phyloP scores from a whole-genome alignment of 2,329 filamentous ascomycete species.

The Penicillium vulpinum region DNA sequence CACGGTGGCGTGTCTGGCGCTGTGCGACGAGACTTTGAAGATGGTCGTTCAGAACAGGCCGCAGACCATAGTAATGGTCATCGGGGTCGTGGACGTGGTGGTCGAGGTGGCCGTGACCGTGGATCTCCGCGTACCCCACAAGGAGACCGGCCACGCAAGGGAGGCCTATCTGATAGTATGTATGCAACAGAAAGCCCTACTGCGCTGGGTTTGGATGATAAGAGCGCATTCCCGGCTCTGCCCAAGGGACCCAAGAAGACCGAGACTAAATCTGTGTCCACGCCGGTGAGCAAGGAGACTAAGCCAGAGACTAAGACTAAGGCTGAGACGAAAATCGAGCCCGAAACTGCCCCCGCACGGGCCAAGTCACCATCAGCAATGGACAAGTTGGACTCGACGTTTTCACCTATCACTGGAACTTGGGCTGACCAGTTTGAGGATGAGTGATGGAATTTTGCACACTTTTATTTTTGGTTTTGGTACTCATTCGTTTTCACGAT shows the following conservation, averaged over 20 bases:
- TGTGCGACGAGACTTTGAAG: constrained; percentile 32
- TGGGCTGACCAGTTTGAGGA: constrained; percentile 39
- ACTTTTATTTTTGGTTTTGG: background rate
- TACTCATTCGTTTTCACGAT: background rate
- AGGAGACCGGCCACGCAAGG: constrained; percentile 23
- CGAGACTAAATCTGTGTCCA: constrained; percentile 7
- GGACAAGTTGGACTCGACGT: constrained; percentile 28
- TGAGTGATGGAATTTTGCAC: background rate
- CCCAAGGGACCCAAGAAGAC: constrained; percentile 29
- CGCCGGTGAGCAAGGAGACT: no score
- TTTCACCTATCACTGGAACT: constrained; percentile 33
- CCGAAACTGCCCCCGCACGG: background rate
- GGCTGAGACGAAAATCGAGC: background rate
- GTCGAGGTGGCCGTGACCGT: constrained; percentile 29
- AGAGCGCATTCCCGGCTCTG: constrained; percentile 40
- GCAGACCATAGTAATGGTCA: constrained; percentile 23
- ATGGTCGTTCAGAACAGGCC: constrained; percentile 26
- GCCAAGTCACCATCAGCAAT: constrained; percentile 11
- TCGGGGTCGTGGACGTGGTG: constrained; percentile 33
- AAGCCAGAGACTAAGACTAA: background rate
- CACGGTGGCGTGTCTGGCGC: constrained; percentile 52
- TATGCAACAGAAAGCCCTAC: constrained; percentile 15
- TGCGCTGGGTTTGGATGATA: constrained; percentile 29
- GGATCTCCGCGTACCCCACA: constrained; percentile 27
- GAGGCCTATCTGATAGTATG: constrained; percentile 15